Conservation (phyloP, 2,329 filamentous ascomycete genomes). For the Corniculantispora saksenae region DNA sequence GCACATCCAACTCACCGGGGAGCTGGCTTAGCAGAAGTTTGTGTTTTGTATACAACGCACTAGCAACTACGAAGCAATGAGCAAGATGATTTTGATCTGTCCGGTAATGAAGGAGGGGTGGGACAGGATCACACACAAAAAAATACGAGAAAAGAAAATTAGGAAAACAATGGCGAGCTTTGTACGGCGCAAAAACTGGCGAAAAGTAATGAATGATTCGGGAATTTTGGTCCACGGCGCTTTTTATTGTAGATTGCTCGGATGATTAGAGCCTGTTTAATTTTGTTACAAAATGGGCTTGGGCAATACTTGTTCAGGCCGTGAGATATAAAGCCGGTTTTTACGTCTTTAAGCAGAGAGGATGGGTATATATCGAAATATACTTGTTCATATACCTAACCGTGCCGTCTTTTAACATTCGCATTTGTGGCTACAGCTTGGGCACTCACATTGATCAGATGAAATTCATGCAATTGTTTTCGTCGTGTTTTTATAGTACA, state of each 20-base stretch:
- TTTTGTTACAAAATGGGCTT: conserved; percentile 2
- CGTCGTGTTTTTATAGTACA: not conserved
- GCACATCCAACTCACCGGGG: not conserved
- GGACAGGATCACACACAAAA: conserved; percentile 2
- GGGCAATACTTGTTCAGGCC: not conserved
- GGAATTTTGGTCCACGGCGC: conserved; percentile 11
- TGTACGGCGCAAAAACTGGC: conserved; percentile 11
- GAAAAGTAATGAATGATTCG: conserved; percentile 10
- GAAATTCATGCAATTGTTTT: not conserved
- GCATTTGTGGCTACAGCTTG: too few relatives aligned
- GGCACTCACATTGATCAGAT: not conserved
- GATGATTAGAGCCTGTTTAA: conserved; percentile 11
- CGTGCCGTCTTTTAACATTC: too few relatives aligned
- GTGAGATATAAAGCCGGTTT: conserved; percentile 8
- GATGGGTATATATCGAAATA: not conserved
- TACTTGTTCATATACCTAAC: not conserved
- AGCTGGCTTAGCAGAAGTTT: conserved; percentile 4
- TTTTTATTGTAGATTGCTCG: not conserved
- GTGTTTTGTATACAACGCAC: conserved; percentile 17
- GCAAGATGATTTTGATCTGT: not conserved
- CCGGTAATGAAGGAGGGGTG: not conserved
- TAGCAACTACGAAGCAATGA: conserved; percentile 12
- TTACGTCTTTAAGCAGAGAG: not conserved
- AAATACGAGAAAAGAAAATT: not conserved
- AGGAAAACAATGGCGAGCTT: not conserved